Evolutionary conservation across 495 filamentous ascomycete species (phyloP).

Genomic region (Penicillium cosmopolitanum): DNA sequence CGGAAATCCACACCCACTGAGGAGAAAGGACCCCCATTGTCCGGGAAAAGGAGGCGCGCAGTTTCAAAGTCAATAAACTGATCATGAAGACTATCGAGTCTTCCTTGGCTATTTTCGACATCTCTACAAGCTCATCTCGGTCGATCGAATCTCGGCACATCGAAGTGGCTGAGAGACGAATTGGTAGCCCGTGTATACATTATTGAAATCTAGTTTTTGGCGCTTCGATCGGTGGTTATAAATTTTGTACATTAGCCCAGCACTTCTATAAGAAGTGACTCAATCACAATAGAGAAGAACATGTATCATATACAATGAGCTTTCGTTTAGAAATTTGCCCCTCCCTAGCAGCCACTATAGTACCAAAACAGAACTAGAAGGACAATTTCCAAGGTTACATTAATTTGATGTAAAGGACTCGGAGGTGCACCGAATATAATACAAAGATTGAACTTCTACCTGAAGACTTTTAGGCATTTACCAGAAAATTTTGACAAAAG

Average conservation of each 20-base stretch:
- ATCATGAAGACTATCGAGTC: not conserved
- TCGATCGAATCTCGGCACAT: not conserved
- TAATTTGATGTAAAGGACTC: too few species aligned
- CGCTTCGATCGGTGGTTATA: not conserved
- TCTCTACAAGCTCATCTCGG: not conserved
- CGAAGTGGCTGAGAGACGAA: not conserved
- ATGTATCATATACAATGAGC: constrained; percentile 8
- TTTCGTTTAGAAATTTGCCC: not conserved
- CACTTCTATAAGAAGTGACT: constrained; percentile 4
- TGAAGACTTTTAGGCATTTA: constrained; percentile 1
- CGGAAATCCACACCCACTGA: constrained; percentile 14
- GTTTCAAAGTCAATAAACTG: not conserved
- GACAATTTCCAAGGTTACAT: too few species aligned
- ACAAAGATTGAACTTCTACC: not conserved
- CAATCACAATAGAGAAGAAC: constrained; percentile 18
- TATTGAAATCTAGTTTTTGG: not conserved
- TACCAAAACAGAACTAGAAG: too few species aligned
- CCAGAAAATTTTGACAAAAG: constrained; percentile 10
- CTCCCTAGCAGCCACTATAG: not conserved
- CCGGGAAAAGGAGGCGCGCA: not conserved
- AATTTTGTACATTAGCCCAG: constrained; percentile 25
- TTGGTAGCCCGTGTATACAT: not conserved
- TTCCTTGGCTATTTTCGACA: too few species aligned
- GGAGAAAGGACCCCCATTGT: not conserved
- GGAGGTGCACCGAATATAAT: not conserved